Evolutionary conservation across 768 basidiomycete species (phyloP).

Genomic region (Leccinum longicurvipes): DNA sequence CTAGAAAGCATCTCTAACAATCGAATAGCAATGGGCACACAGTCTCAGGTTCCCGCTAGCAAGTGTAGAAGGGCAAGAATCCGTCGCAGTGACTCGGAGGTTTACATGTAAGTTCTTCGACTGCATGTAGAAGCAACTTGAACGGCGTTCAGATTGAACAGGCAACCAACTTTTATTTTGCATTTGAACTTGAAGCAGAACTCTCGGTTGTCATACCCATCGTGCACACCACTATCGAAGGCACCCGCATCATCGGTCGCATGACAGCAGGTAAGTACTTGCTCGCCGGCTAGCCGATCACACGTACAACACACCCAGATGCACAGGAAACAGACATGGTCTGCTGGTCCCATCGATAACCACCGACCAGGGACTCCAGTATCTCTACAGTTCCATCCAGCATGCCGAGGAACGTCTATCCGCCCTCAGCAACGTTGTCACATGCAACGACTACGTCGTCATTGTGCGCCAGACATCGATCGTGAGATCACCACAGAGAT

Average conservation of each 20-base stretch:
- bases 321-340: constrained; percentile 89
- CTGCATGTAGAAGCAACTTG: too few relatives aligned
- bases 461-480: constrained; percentile 98
- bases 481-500: constrained; percentile 99
- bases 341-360: constrained; percentile 94
- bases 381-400: constrained; percentile 93
- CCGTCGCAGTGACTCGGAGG: too few relatives aligned
- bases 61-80: too few relatives aligned
- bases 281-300: rapidly evolving
- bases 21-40: too few relatives aligned
- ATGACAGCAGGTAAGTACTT: constrained; percentile 74
- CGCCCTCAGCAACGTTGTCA: constrained; percentile 97
- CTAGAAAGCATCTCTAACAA: too few relatives aligned
- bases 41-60: too few relatives aligned
- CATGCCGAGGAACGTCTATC: constrained; percentile 97
- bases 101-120: too few relatives aligned
- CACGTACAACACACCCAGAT: neutral
- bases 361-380: constrained; percentile 97
- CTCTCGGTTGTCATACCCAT: constrained; percentile 91
- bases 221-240: constrained; percentile 93
- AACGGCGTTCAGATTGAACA: too few relatives aligned
- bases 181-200: constrained; percentile 95
- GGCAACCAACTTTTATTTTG: constrained; percentile 98
- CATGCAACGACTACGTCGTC: constrained; percentile 98
- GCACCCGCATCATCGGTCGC: constrained; percentile 91